Base-by-base conservation (phyloP, 2,329 filamentous ascomycete genomes). In the Cryphonectria japonica region DNA sequence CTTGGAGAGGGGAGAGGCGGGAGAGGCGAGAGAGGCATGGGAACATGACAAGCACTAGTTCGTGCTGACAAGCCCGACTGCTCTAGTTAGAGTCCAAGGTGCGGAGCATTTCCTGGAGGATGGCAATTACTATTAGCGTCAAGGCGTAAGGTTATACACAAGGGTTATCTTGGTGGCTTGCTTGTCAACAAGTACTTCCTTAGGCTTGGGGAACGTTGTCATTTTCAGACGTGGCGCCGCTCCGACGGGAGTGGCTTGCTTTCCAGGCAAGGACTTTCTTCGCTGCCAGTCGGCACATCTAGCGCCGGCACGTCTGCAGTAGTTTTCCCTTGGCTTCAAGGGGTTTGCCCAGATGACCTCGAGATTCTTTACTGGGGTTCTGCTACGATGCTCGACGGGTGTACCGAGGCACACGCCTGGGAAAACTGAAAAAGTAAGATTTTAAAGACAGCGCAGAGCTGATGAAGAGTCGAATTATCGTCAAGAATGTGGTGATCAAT, bases 251-350 rank as follows among this genome's bases (percentile, higher is more conserved):
- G 65, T 67, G 65, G 65, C 65, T 67, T 65, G 43, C 41, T 22
- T 8, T 34, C 2, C 3, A 13, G 29, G 63, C 11, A 16, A n/a
- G 22, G 46, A 50, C 22, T 6, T 50, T n/a, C 8, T 39, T 29
- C 8, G 32, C 39, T 39, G 29, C 32, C 37, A 19, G 32, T 59
- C 54, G 65, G 65, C 52, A 43, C n/a, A 26, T 59, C 52, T 67
- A 67, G 65, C 52, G 65, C 50, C 65, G 65, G 65, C 34, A 67
- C 22, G 37, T 60, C 50, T 67, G 65, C 65, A 59, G 50, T 57
- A 67, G 37, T 22, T 60, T n/a, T 39, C 34, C 50, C 41, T 50
- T 34, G 19, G 29, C n/a, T 26, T n/a, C 29, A 3, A 34, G 34
- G 22, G 22, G 9, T 9, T n/a, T n/a, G 59, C n/a, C 14, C 59